Evolutionary conservation across 2,329 filamentous ascomycete genomes (phyloP), one percentile per base, ranked within the genome.

Genomic region (Exophiala sideris): DNA sequence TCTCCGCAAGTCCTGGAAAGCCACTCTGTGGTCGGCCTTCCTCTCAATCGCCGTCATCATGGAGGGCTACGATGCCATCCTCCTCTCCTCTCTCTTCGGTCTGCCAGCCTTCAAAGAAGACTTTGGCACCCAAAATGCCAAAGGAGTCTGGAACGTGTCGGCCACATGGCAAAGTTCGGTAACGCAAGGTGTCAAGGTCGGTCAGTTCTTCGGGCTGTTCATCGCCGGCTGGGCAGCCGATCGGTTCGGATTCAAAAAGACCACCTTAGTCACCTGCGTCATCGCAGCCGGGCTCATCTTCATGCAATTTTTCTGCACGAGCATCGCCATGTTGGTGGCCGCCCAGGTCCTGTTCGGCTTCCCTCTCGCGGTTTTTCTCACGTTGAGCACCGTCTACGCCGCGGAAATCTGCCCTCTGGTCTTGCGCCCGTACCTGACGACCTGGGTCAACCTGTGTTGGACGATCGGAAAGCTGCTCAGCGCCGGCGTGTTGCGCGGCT

Each of bases 31-130:
- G 89, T 89, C 85, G 63, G 66, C 95, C 48, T 75, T 95, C 54
- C 91, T 96, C 70, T 91, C 87, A 14, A 91, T 88, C 0, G 91
- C 87, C 67, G 94, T 95, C 65, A 84, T 84, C 65, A 95, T 95
- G 91, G 90, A 95, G 70, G 90, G 89, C 33, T 60, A 57, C 36
- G 50, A 60, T 39, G 34, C 46, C 18, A 39, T 29, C 10, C 33
- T 94, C 49, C 83, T 94, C 64, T 89, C 86, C 75, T 91, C 91
- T 70, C 90, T 94, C 67, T 91, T 82, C 73, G 72, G 65, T 59
- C 73, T 74, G 48, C 62, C 64, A 1, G 66, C 68, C 49, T 75
- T 74, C 62, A 71, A 71, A 50, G 61, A 59, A 40, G 73, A 72
- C 48, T 75, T 75, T 55, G 65, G 65, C 0, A 6, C 6, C 3